Conservation (phyloP, 164 flowering plant species). For the Kingdonia uniflora region DNA sequence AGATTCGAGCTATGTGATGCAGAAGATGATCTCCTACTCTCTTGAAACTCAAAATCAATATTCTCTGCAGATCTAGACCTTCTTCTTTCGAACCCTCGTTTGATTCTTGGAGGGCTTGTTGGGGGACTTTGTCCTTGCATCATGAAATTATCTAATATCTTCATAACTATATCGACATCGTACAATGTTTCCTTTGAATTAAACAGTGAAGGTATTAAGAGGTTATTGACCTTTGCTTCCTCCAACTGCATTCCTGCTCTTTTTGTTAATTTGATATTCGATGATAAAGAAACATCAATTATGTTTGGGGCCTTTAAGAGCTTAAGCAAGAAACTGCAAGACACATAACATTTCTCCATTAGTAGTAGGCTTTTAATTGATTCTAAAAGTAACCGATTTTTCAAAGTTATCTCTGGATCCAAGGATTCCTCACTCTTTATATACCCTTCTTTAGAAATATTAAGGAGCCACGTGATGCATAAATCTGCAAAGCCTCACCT, state of each 20-base stretch:
- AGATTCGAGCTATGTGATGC: conserved; percentile 81
- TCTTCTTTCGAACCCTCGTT: conserved; percentile 39
- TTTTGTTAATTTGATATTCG: conserved; percentile 70
- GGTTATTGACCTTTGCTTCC: conserved; percentile 67
- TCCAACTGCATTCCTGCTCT: conserved; percentile 78
- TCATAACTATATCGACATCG: conserved; percentile 68
- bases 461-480: conserved; percentile 74
- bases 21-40: conserved; percentile 73
- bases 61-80: conserved; percentile 85
- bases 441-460: conserved; percentile 35
- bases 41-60: conserved; percentile 58
- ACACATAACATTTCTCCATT: conserved; percentile 60
- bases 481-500: conserved; percentile 71
- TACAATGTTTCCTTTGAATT: conserved; percentile 31
- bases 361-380: conserved; percentile 81
- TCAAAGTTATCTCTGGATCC: conserved; percentile 37
- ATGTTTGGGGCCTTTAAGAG: conserved; percentile 70
- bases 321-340: conserved; percentile 71
- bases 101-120: conserved; percentile 56
- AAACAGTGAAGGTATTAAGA: conserved; percentile 61
- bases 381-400: conserved; percentile 61
- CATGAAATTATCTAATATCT: conserved; percentile 77
- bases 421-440: conserved; percentile 16
- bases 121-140: conserved; percentile 84
- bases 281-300: conserved; percentile 57